Evolutionary conservation across 148 eudicot genomes (phyloP).

Genomic region (Amaranthus palmeri): DNA sequence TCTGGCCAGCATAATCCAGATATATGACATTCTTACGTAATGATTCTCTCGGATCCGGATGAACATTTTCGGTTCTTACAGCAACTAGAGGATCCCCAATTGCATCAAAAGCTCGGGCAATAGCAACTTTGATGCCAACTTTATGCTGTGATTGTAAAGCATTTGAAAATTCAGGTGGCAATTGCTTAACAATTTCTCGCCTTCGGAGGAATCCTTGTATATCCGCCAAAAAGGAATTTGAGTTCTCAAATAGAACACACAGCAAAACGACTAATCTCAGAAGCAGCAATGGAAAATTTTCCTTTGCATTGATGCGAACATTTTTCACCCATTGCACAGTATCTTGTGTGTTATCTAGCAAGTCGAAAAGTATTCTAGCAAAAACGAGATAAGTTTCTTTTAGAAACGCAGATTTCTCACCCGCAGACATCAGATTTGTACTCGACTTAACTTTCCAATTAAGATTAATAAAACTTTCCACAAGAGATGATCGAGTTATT

Average conservation of each 20-base stretch:
- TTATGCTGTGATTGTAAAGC: constrained; percentile 5
- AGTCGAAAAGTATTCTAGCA: constrained; percentile 14
- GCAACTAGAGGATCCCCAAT: constrained; percentile 30
- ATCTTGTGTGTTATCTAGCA: constrained; percentile 16
- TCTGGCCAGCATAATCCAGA: constrained; percentile 16
- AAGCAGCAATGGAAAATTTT: constrained; percentile 19
- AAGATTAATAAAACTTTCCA: constrained; percentile 29
- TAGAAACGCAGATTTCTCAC: background rate
- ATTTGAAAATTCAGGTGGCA: constrained; percentile 15
- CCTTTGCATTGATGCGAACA: constrained; percentile 12
- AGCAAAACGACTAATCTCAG: constrained; percentile 25
- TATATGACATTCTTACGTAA: constrained; percentile 17
- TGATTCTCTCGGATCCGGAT: background rate
- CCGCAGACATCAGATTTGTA: background rate
- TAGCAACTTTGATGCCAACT: constrained; percentile 2
- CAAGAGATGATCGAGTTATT: constrained; percentile 28
- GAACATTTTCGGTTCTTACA: constrained; percentile 13
- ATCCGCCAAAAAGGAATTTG: background rate
- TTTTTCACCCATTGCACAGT: constrained; percentile 20
- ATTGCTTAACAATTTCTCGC: constrained; percentile 10
- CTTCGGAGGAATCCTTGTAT: constrained; percentile 14
- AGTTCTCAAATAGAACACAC: constrained; percentile 27
- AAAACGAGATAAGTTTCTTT: constrained; percentile 14
- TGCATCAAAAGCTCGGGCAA: constrained; percentile 21
- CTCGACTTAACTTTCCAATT: constrained; percentile 10